phyloP scores from a whole-genome alignment of 805 yeast species.

The Candida dendrica region DNA sequence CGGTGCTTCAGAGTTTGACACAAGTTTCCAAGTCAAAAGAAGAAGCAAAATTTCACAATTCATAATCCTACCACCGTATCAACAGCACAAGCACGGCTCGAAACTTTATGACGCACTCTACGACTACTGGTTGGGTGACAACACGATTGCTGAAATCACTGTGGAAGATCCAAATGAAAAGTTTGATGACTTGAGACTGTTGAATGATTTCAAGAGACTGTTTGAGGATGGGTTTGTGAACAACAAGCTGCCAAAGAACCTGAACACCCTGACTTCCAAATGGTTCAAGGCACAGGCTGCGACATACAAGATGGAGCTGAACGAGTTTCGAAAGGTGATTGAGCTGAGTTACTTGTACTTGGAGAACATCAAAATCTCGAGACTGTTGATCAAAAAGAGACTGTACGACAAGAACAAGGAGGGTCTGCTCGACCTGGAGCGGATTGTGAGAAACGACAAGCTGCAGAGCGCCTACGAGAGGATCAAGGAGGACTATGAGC shows the following conservation, averaged over 20 bases:
- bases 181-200: constrained; percentile 86
- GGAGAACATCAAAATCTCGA: constrained; percentile 27
- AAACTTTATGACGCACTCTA: constrained; percentile 51
- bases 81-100: constrained; percentile 66
- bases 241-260: constrained; percentile 18
- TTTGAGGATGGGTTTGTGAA: constrained; percentile 25
- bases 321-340: constrained; percentile 70
- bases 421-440: constrained; percentile 60
- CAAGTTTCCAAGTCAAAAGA: constrained; percentile 19
- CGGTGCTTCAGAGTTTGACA: constrained; percentile 45
- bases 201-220: constrained; percentile 60
- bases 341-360: constrained; percentile 60
- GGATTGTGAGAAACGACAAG: constrained; percentile 58
- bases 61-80: constrained; percentile 77
- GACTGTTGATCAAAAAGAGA: constrained; percentile 66
- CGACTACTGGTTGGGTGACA: constrained; percentile 47
- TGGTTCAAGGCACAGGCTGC: constrained; percentile 36
- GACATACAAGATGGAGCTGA: constrained; percentile 53
- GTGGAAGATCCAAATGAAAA: constrained; percentile 93
- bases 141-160: constrained; percentile 57
- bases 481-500: constrained; percentile 61
- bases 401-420: constrained; percentile 75
- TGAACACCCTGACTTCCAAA: constrained; percentile 17
- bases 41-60: constrained; percentile 86
- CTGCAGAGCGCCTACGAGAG: constrained; percentile 68